Base-by-base conservation (phyloP, 2,329 filamentous ascomycete species). In the Phyllosticta paracitricarpa region DNA sequence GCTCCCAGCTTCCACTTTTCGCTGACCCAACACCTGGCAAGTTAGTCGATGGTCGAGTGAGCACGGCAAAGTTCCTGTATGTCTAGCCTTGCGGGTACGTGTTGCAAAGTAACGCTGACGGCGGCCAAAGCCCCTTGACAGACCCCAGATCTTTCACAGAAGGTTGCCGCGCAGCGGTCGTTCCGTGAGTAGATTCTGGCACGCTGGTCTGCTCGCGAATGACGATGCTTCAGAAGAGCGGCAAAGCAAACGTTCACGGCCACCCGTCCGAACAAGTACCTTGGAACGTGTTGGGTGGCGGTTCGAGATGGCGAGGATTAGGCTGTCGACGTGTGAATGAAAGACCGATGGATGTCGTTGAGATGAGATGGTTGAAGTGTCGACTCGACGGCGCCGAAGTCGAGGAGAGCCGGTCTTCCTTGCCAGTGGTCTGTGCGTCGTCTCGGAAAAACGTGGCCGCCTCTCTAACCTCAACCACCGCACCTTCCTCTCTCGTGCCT, bases 141-240 rank as follows among this genome's bases (percentile, higher is more conserved):
- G 35, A 57, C 35, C 35, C 56, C 56, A 57, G 56, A 51, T 57
- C 56, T 57, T 57, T 57, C 56, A 28, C 22, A 22, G 33, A 57
- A 57, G 56, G 56, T 40, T 51, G 33, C 56, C 56, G 56, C 56
- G 33, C n/a, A 4, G 56, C 35, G 22, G 22, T 26, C 56, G 56
- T 57, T 57, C 33, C 24, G 25, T 26, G 56, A 57, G 52, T 54
- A 54, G 52, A 54, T 12, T 10, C 19, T 54, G 52, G 52, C 52
- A 54, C 17, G 19, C 7, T 54, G 52, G 52, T 22, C 52, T 54
- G 52, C 22, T 54, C 52, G 52, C 52, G 52, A 54, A 54, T 24
- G 22, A 54, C 52, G n/a, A 14, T 24, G 22, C 22, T n/a, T 54
- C 52, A 28, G 52, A 54, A 12, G 25, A 54, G 52, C 52, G 3